Base-by-base conservation (phyloP, 192 early-diverging fungal species). In the Lunasporangiospora selenospora region DNA sequence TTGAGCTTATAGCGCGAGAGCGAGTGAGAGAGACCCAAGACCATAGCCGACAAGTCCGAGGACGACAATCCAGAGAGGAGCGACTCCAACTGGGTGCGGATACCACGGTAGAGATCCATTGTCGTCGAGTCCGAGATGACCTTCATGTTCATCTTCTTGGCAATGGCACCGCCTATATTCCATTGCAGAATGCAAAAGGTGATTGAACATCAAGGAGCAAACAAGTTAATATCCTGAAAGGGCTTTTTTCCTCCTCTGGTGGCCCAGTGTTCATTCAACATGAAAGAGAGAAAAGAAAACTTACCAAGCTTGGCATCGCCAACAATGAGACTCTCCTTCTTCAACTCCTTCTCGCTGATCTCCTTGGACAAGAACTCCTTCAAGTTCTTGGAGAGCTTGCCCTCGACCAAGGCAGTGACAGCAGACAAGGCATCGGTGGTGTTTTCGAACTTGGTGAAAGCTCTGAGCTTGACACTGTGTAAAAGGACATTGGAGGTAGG, bases 1-100 rank as follows among this genome's bases (percentile, higher is more conserved):
- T 99, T 99, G 82, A 99, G 93, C 84, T 98, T 98, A 83, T 97
- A 97, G 33, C 97, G 93, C 19, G 97, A 99, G 43, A 98, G 90
- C 34, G 95, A 97, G 89, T 99, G 97, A 48, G 96, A 97, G 48
- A 99, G 90, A 90, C 97, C 97, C 47, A 99, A 89, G 61, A 93
- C 88, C 95, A 99, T 98, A 53, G 94, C 90, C 36, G 86, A 87
- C 86, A 99, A 85, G 65, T 97, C 95, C n/a, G 87, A 54, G n/a
- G 88, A 81, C 32, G 92, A 85, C 23, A 97, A 76, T 67, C 94
- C 93, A 57, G 90, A 83, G 70, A 99, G 90, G 46, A 99, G 85
- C 36, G 91, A 86, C 48, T 93, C 89, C 75, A 98, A 87, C 82
- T 99, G 95, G 76, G 83, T 83, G 46, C 95, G 94, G 75, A 99